phyloP scores from a whole-genome alignment of 75 land plant species.

The Pinus taeda region DNA sequence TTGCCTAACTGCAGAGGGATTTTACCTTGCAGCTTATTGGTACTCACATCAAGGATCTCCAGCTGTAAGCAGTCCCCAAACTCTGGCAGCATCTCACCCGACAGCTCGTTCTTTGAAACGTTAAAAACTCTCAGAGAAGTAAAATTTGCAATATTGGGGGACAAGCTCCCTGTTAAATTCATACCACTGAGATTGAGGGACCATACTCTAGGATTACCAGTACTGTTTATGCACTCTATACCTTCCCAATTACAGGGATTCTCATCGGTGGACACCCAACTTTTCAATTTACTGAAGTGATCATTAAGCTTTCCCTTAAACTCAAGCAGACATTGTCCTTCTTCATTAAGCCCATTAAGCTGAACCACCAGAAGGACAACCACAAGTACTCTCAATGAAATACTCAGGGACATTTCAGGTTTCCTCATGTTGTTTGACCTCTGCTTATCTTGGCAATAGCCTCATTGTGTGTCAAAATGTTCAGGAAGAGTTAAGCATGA shows the following conservation, averaged over 20 bases:
- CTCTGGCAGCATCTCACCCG: conserved; percentile 52
- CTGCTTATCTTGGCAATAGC: not conserved
- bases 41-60: conserved; percentile 56
- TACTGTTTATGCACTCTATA: conserved; percentile 22
- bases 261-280: conserved; percentile 40
- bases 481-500: not conserved
- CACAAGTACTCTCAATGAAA: not conserved
- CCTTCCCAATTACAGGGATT: conserved; percentile 66
- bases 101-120: conserved; percentile 44
- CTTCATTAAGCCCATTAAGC: conserved; percentile 8
- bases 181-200: conserved; percentile 37
- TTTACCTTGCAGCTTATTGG: conserved; percentile 44
- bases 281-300: conserved; percentile 14
- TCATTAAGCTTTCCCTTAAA: conserved; percentile 32
- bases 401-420: not conserved
- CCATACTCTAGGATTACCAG: conserved; percentile 21
- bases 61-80: conserved; percentile 31
- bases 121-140: conserved; percentile 31
- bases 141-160: conserved; percentile 35
- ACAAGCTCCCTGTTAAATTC: conserved; percentile 46
- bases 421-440: conserved; percentile 9
- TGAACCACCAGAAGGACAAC: not conserved
- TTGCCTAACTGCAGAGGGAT: conserved; percentile 36
- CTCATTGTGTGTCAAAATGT: not conserved
- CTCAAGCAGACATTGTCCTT: conserved; percentile 27